Base-by-base conservation (phyloP, 1,139 yeast genomes). In the Pichia sp. region DNA sequence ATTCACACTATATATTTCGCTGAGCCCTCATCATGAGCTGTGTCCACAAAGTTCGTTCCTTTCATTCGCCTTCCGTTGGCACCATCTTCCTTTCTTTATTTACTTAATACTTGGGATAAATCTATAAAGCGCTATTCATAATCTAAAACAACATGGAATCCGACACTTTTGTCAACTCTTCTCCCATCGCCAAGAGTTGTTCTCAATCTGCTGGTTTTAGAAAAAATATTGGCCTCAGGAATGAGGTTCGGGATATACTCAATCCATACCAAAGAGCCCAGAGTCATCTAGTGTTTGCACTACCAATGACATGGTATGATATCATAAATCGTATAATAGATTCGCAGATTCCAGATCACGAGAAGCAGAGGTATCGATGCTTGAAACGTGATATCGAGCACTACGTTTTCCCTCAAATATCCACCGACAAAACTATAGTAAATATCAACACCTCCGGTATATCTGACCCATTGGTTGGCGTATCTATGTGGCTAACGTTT, bases 231-330 rank as follows among this genome's bases (percentile, higher is more conserved):
- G 7, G 29, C 6, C 7, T 52, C 32, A 50, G 47, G 42, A 5
- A 19, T 4, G 59, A 57, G 32, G 40, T 57, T 10, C 38, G 52
- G 10, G 30, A 26, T 1, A 29, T 34, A 2, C 31, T 57, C 3
- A 52, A 47, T 16, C 59, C 59, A 11, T 26, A 31, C 26, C 23
- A 48, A 1, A 43, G 45, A 36, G 6, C 5, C 5, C 34, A 43
- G 4, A 36, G 47, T 13, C 23, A 32, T 30, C 16, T 40, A 2
- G 15, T 45, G 1, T 42, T 53, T 38, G 57, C 47, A 2, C 32
- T 55, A 29, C 57, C 58, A 8, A 44, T 47, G 53, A n/a, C 29
- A 10, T 57, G 59, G 57, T 44, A 41, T 3, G 47, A 13, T 30
- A 50, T 4, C 8, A 19, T 42, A 16, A 31, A 26, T 3, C 16